Evolutionary conservation across 2,329 filamentous ascomycete species (phyloP).

Genomic region (Nothophaeocryptopus gaeumannii): DNA sequence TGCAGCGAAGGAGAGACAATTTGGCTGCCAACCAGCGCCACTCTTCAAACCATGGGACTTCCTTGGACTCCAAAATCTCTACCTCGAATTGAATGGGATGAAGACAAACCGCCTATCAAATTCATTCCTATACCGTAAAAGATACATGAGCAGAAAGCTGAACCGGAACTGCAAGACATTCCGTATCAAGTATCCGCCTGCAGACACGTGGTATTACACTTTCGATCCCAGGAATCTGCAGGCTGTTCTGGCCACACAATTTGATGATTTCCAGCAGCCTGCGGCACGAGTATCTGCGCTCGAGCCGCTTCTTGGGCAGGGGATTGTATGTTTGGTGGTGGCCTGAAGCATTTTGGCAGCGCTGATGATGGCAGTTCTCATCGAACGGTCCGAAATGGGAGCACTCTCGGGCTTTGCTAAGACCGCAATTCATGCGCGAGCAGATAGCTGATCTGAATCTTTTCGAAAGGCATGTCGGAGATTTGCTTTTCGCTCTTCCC

Average conservation of each 20-base stretch:
- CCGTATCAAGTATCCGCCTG: neutral
- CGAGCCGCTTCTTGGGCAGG: neutral
- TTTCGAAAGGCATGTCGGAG: neutral
- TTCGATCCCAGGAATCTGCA: neutral
- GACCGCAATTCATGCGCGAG: slow-evolving; percentile 6
- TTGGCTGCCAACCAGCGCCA: neutral
- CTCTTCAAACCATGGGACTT: slow-evolving; percentile 1
- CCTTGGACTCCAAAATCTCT: neutral
- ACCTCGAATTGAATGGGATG: neutral
- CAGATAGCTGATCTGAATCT: slow-evolving; percentile 2
- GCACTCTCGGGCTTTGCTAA: slow-evolving; percentile 6
- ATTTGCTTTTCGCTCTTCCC: neutral
- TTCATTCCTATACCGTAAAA: neutral
- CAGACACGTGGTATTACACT: neutral
- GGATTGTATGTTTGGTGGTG: neutral
- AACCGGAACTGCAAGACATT: neutral
- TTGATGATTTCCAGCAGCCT: neutral
- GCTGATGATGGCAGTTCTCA: neutral
- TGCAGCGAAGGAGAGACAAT: no score
- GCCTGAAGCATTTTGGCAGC: neutral
- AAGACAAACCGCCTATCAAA: neutral
- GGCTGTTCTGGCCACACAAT: neutral
- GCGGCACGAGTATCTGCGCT: neutral
- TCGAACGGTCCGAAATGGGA: slow-evolving; percentile 6
- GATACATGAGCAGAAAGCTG: neutral